Evolutionary conservation across 768 basidiomycete genomes (phyloP), one percentile per base, ranked within the genome.

Genomic region (Hypholoma fasciculare): DNA sequence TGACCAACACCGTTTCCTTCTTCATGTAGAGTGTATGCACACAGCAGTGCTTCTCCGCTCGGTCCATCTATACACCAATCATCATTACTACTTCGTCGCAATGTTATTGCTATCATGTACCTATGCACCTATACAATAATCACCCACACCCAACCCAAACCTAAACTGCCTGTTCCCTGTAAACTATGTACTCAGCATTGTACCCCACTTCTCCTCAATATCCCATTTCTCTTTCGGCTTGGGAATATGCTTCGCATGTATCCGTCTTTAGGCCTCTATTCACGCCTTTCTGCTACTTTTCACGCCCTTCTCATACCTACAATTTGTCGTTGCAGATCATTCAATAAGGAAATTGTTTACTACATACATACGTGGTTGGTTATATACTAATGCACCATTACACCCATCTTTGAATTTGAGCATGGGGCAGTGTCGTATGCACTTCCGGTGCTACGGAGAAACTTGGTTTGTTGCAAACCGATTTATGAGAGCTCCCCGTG

Each of bases 71-170:
- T 49, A 49, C 23, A 30, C 17, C 40, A 23, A 14, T 8, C 16
- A 42, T 30, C 37, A 52, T 38, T 52, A 13, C 51, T 52, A 42
- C 37, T 26, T 20, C 27, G 14, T 12, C 42, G 46, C 17, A 17
- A 16, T 54, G 53, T 54, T 48, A 42, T 49, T 56, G 48, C 53
- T 56, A 27, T 56, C 55, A 17, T 56, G 55, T 44, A 48, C 47
- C 20, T 20, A 17, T 56, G 55, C 34, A 48, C 47, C 20, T 23
- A 39, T 19, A 37, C 14, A 44, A 47, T 46, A 44, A 36, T 44
- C 13, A n/a, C 16, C 39, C 37, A 13, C 14, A 46, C 34, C 34
- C n/a, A 9, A 26, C 34, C 36, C 37, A 39, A 17, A 27, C 48
- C 30, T 7, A 9, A 6, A 7, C 1, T 14, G 7, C 26, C 47